These are phyloP conservation scores for Phalaenopsis hybrid DNA, from an alignment of 116 monocot species.

Conservation along the genomic window DNA sequence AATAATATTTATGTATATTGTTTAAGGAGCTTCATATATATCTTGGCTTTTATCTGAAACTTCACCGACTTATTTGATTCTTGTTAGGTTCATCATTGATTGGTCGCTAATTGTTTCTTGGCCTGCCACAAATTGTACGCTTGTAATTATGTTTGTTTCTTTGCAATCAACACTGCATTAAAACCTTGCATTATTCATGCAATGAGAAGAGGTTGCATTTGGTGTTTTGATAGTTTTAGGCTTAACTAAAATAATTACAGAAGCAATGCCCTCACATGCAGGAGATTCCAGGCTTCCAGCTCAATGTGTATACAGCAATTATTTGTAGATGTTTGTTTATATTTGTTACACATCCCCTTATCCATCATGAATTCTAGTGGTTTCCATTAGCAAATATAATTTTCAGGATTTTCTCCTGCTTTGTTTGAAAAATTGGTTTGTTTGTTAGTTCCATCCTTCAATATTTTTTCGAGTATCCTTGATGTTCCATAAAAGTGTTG, in stretches of 20 bases:
- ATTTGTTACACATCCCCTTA: too few relatives aligned
- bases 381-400: not conserved
- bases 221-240: not conserved
- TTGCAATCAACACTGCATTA: not conserved
- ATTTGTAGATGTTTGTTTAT: not conserved
- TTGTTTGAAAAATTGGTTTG: not conserved
- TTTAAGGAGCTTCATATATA: not conserved
- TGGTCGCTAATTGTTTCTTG: not conserved
- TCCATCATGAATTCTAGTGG: not conserved
- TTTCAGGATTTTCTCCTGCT: not conserved
- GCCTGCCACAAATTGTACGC: not conserved
- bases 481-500: not conserved
- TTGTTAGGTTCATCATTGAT: not conserved
- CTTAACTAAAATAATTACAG: not conserved
- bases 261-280: not conserved
- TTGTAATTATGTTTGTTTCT: not conserved
- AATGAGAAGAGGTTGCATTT: not conserved
- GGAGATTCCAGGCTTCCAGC: not conserved
- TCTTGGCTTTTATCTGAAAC: not conserved
- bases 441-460: too few relatives aligned
- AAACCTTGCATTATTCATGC: too few relatives aligned
- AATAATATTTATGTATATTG: not conserved
- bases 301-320: not conserved
- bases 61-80: not conserved
- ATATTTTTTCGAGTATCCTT: too few relatives aligned